Conservation (phyloP, 441 rosid species). For the Populus hybrid region DNA sequence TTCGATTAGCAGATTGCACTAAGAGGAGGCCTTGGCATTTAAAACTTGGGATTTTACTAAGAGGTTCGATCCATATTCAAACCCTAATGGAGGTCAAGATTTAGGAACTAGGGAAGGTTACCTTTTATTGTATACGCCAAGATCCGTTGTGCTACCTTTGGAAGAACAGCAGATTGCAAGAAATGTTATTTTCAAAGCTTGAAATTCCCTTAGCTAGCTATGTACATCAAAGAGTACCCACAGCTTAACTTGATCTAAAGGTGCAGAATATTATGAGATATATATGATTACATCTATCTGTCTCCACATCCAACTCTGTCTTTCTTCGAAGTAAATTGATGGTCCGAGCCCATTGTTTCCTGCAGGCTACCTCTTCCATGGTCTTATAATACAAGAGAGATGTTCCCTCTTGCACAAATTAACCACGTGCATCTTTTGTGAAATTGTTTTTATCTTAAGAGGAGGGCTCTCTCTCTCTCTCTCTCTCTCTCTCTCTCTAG, state of each 20-base stretch:
- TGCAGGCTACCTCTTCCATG: background rate
- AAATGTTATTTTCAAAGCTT: background rate
- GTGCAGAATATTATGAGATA: background rate
- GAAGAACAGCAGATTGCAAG: background rate
- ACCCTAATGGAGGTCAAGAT: no score
- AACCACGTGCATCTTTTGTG: slow-evolving; percentile 11
- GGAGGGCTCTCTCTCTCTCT: no score
- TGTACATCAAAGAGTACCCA: background rate
- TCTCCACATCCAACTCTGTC: background rate
- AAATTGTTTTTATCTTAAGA: no score
- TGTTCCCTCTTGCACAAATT: slow-evolving; percentile 6
- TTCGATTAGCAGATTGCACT: no score
- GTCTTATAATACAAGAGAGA: background rate
- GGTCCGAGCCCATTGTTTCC: background rate
- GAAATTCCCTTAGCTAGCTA: background rate
- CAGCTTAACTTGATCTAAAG: background rate
- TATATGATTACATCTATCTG: no score
- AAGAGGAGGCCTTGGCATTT: no score
- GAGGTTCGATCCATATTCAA: no score
- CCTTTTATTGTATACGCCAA: no score
- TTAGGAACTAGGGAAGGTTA: no score
- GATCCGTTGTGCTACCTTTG: no score
- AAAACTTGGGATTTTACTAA: no score
- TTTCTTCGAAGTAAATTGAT: background rate
- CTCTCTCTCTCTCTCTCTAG: no score